Conservation (phyloP, 768 basidiomycete species). For the Amanita inopinata region DNA sequence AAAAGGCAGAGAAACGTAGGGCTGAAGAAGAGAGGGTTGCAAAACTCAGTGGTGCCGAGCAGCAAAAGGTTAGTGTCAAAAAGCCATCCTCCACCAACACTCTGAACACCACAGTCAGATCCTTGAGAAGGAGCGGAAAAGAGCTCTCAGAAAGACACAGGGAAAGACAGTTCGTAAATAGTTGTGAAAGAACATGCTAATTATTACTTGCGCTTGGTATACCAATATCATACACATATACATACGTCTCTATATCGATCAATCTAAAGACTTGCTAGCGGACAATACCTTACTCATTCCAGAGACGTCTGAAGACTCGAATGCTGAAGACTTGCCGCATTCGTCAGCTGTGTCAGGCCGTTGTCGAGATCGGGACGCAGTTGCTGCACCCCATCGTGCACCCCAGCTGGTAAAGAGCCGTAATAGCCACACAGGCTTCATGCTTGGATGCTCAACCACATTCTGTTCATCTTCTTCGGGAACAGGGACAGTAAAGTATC, state of each 20-base stretch:
- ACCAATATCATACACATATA: background rate
- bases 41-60: slow-evolving; percentile 68
- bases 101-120: slow-evolving; percentile 25
- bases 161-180: slow-evolving; percentile 51
- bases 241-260: background rate
- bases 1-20: slow-evolving; percentile 61
- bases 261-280: background rate
- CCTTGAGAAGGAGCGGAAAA: slow-evolving; percentile 73
- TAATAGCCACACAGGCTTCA: slow-evolving; percentile 71
- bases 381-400: slow-evolving; percentile 42
- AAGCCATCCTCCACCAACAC: background rate
- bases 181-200: slow-evolving; percentile 6
- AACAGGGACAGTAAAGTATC: slow-evolving; percentile 7
- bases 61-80: slow-evolving; percentile 55
- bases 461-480: slow-evolving; percentile 40
- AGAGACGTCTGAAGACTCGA: background rate
- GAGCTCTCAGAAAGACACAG: slow-evolving; percentile 58
- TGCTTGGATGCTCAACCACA: slow-evolving; percentile 44
- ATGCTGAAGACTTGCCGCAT: background rate
- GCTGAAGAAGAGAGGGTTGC: slow-evolving; percentile 66
- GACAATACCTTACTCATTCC: background rate
- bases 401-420: slow-evolving; percentile 74
- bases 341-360: background rate
- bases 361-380: slow-evolving; percentile 6
- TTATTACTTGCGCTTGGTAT: slow-evolving; percentile 1